Percentiles rank a stretch among this genome's conserved stretches.
phyloP scores from a whole-genome alignment of 768 basidiomycete species.

The Tylopilus rubrobrunneus region DNA sequence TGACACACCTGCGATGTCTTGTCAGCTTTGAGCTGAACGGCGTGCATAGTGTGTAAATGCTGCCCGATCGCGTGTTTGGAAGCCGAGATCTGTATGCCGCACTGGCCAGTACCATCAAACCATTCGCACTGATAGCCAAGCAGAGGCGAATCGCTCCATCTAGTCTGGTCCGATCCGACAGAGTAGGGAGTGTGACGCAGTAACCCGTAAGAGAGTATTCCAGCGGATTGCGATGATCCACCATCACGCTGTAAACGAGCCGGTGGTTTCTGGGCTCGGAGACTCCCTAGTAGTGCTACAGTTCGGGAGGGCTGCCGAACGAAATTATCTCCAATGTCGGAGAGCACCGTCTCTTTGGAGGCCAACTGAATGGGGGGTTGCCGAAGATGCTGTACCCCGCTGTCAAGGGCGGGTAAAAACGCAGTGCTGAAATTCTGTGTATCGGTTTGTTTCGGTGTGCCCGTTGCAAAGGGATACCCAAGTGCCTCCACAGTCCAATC shows the following conservation, averaged over 20 bases:
- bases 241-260: not conserved
- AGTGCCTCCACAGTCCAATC: not conserved
- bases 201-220: not conserved
- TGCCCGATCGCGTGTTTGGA: conserved; percentile 10
- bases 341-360: not conserved
- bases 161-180: not conserved
- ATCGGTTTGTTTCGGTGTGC: not conserved
- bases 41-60: conserved; percentile 13
- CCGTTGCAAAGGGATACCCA: not conserved
- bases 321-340: not conserved
- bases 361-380: not conserved
- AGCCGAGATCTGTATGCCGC: not conserved
- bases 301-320: not conserved
- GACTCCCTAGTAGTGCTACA: not conserved
- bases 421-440: not conserved
- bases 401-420: not conserved
- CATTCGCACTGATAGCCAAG: conserved; percentile 10
- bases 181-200: conserved; percentile 7
- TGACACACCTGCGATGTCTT: conserved; percentile 6
- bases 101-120: not conserved
- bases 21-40: conserved; percentile 6
- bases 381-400: not conserved
- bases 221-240: not conserved
- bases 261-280: not conserved
- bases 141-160: not conserved